These are phyloP conservation scores for Mucor ambiguus DNA, from an alignment of 371 early-diverging fungal species.

Conservation along the genomic window DNA sequence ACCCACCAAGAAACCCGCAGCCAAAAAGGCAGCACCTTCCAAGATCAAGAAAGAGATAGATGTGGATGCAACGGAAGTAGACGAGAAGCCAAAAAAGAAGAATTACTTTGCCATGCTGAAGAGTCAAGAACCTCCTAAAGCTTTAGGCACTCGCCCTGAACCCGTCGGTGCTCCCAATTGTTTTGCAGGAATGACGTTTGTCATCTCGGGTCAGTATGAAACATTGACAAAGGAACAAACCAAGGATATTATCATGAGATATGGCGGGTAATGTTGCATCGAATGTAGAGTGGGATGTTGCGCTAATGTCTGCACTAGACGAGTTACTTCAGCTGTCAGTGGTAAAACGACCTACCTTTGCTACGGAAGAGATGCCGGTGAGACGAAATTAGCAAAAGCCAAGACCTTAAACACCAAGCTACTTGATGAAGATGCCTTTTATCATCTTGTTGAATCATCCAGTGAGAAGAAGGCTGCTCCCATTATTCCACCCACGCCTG, in stretches of 20 bases:
- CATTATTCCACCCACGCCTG: background rate
- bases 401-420: constrained; percentile 70
- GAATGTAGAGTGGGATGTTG: background rate
- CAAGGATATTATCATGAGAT: constrained; percentile 84
- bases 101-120: constrained; percentile 31
- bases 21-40: background rate
- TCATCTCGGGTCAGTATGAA: constrained; percentile 89
- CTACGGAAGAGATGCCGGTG: constrained; percentile 94
- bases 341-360: constrained; percentile 93
- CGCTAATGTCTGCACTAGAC: constrained; percentile 45
- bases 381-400: constrained; percentile 88
- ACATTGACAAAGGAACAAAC: constrained; percentile 80
- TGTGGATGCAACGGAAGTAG: background rate
- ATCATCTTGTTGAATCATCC: constrained; percentile 72
- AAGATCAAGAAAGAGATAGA: constrained; percentile 13
- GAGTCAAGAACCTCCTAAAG: constrained; percentile 59
- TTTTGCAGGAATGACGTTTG: constrained; percentile 84
- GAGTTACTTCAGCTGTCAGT: constrained; percentile 84
- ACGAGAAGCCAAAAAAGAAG: constrained; percentile 17
- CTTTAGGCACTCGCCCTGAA: constrained; percentile 75
- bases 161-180: constrained; percentile 84
- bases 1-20: constrained; percentile 5
- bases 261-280: constrained; percentile 72
- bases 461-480: constrained; percentile 21
- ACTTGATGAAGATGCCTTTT: constrained; percentile 90